Conservation (phyloP, 768 basidiomycete genomes). For the Agrocybe pediades region DNA sequence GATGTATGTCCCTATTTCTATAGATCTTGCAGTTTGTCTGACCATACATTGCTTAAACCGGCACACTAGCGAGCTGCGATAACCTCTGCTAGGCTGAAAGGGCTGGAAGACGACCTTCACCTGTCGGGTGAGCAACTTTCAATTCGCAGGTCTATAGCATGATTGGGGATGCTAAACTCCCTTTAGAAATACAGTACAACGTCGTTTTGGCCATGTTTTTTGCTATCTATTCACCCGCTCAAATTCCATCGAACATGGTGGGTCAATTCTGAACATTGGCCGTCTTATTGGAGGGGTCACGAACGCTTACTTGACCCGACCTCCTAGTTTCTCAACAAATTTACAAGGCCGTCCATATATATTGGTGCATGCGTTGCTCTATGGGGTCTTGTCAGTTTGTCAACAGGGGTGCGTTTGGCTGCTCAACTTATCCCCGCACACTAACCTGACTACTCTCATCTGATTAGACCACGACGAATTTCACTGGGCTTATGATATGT, state of each 20-base stretch:
- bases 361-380: constrained; percentile 60
- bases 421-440: not conserved
- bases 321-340: constrained; percentile 52
- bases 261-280: not conserved
- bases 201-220: constrained; percentile 21
- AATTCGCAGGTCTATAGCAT: not conserved
- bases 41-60: not conserved
- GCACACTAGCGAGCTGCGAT: constrained; percentile 52
- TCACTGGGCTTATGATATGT: constrained; percentile 53
- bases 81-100: constrained; percentile 49
- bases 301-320: not conserved
- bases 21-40: not conserved
- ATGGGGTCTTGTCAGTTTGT: constrained; percentile 63
- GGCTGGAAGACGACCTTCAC: constrained; percentile 47
- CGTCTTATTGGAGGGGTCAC: too few relatives aligned
- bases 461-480: constrained; percentile 47
- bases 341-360: constrained; percentile 58
- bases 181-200: constrained; percentile 26
- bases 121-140: constrained; percentile 35
- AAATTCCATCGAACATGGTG: constrained; percentile 70
- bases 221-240: constrained; percentile 61
- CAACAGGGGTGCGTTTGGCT: constrained; percentile 52
- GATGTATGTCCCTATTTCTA: constrained; percentile 40
- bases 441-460: not conserved
- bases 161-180: not conserved